Evolutionary conservation across 2,329 filamentous ascomycete genomes (phyloP).

Genomic region (Fusarium equiseti): DNA sequence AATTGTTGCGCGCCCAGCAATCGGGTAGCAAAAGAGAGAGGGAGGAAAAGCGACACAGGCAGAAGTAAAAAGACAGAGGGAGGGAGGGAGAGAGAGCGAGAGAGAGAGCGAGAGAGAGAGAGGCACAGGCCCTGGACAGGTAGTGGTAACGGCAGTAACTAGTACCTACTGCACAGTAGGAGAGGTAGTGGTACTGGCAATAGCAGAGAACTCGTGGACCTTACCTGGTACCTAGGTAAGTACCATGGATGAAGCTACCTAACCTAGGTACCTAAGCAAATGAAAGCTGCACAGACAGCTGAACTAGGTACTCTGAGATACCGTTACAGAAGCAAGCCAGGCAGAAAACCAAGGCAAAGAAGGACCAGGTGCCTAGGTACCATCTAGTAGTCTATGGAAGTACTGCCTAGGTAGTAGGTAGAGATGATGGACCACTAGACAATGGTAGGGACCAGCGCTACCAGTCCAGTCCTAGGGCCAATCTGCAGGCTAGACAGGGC

Average conservation of each 20-base stretch:
- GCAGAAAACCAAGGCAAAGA: constrained; percentile 33
- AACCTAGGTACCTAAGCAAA: background rate
- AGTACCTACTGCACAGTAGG: background rate
- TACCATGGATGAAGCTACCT: background rate
- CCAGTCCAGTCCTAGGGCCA: constrained; percentile 11
- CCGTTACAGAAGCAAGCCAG: constrained; percentile 24
- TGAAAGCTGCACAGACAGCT: constrained; percentile 15
- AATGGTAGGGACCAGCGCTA: constrained; percentile 11
- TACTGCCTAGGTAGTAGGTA: too few species aligned
- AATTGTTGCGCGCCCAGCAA: constrained; percentile 12
- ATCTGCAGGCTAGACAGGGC: constrained; percentile 8
- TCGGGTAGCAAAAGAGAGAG: constrained; percentile 3
- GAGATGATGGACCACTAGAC: background rate
- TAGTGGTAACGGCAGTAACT: constrained; percentile 8
- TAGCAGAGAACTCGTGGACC: constrained; percentile 4
- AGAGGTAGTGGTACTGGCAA: background rate
- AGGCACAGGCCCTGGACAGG: constrained; percentile 19
- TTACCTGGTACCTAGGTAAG: background rate
- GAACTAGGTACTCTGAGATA: background rate
- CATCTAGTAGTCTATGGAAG: background rate
- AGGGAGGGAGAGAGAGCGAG: background rate
- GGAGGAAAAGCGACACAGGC: constrained; percentile 5
- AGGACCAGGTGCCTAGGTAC: constrained; percentile 1
- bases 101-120: constrained; percentile 4
- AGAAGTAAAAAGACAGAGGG: background rate